Evolutionary conservation across 345 rosid genomes (phyloP), one percentile per base, ranked within the genome.

Genomic region (Salix purpurea): DNA sequence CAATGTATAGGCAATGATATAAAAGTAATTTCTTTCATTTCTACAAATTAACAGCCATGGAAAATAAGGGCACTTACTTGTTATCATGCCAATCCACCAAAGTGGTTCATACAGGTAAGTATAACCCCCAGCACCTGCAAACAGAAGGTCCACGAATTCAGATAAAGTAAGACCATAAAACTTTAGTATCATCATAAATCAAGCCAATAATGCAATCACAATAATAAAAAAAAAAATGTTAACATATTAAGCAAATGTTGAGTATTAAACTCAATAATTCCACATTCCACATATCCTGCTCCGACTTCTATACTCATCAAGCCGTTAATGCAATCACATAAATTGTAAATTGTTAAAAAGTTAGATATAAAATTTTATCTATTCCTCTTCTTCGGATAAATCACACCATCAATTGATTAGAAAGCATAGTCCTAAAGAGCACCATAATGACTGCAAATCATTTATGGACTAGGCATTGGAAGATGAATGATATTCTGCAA

Each of bases 71-170:
- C 50, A 71, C 76, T 64, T 71, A 71, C 80, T 77, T 48, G 80
- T 77, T 65, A 77, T 71, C 80, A 77, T 77, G 71, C 80, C 80
- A 64, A 71, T 48, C 80, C 80, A 77, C 80, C 80, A 77, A 16
- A 77, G 75, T n/a, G 80, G 80, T 48, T 77, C 76, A 77, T 65
- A 77, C 4, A 77, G 61, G 75, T 77, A 77, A 65, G 80, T 65
- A 77, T 77, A 77, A 71, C 80, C 80, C 24, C 80, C 80, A 65
- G 75, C 24, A 62, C 80, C 80, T 77, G 71, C 70, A 64, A 62
- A 6, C 44, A 70, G 34, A 58, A 56, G 70, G 58, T 37, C 69
- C 11, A 40, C 48, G 64, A 34, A 75, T 32, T 75, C 7, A 52
- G 66, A 37, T 24, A 67, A 16, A 13, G 64, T 67, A 67, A 2